Base-by-base conservation (phyloP, 2,329 filamentous ascomycete genomes). In the Hypocreales sp. region DNA sequence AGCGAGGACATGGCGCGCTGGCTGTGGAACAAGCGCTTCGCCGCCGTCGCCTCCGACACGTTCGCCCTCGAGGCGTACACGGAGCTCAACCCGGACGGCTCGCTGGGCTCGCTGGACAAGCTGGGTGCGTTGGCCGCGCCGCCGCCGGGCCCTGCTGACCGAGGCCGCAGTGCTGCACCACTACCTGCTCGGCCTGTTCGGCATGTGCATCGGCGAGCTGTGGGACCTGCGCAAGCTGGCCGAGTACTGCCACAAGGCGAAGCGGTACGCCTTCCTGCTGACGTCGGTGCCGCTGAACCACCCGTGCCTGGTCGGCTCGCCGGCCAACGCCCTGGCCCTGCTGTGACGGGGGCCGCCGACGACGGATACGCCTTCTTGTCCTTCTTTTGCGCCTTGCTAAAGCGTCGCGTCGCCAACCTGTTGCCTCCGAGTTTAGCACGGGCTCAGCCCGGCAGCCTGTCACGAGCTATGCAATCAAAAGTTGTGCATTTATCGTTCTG, bases 1-100 rank as follows among this genome's bases (percentile, higher is more conserved):
- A 41, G 40, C 3, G 49, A 67, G 25, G 61, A 62, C 23, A 61
- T 73, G 4, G 53, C 69, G 7, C 62, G 67, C 28, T 82, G 75
- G 74, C 35, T 81, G 32, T 76, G 79, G 54, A 72, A 81, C 40
- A 67, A 63, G 36, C 72, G 74, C 28, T 80, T 82, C 37, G 59
- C 74, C 0, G 70, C 67, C 1, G 72, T 77, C 2, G 72, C 64
- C 0, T 70, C 71, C 0, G 77, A 82, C 42, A 55, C 61, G 9
- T 67, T 64, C 12, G 57, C 64, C 0, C 79, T 81, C 34, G 77
- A 82, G 51, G 61, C 64, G 1, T 67, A 69, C 48, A 72, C 73
- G 2, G 64, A 67, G 0, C 29, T 64, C 20, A 54, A 58, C 28
- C 35, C 49, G 5, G 54, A 61, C 27, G 56, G 58, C 2, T 46